Conservation (phyloP, 1,139 yeast species). For the Geotrichum citri-aurantii region DNA sequence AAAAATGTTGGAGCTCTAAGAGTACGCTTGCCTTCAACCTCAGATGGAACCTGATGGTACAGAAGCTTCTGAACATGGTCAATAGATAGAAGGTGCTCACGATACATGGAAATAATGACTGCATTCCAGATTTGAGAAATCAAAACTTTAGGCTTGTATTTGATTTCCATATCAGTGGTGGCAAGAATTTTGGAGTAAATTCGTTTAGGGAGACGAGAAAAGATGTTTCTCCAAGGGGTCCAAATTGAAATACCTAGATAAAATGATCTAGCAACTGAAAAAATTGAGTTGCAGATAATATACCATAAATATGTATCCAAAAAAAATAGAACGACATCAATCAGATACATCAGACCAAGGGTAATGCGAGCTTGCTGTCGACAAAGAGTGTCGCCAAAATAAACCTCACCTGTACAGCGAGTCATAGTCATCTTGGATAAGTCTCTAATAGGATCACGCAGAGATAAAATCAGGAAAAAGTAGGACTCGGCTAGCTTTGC, state of each 20-base stretch:
- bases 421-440: constrained; percentile 54
- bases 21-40: constrained; percentile 93
- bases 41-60: constrained; percentile 94
- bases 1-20: constrained; percentile 98
- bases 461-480: constrained; percentile 80
- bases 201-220: constrained; percentile 96
- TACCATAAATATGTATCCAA: constrained; percentile 99
- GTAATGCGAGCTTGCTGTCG: constrained; percentile 80
- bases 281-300: constrained; percentile 87
- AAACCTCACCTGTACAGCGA: constrained; percentile 81
- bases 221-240: constrained; percentile 99
- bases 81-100: constrained; percentile 93
- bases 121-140: constrained; percentile 99
- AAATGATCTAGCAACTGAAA: constrained; percentile 95
- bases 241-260: constrained; percentile 96
- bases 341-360: constrained; percentile 83
- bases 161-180: constrained; percentile 97
- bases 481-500: constrained; percentile 90
- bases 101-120: constrained; percentile 93
- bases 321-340: constrained; percentile 91
- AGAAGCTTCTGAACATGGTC: constrained; percentile 96
- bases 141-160: constrained; percentile 96
- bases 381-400: constrained; percentile 76
- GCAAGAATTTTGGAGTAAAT: constrained; percentile 95
- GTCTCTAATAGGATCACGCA: constrained; percentile 90